Percentiles rank a stretch among this genome's conserved stretches.
phyloP scores from a whole-genome alignment of 192 early-diverging fungal genomes.

The Piromyces finnis region DNA sequence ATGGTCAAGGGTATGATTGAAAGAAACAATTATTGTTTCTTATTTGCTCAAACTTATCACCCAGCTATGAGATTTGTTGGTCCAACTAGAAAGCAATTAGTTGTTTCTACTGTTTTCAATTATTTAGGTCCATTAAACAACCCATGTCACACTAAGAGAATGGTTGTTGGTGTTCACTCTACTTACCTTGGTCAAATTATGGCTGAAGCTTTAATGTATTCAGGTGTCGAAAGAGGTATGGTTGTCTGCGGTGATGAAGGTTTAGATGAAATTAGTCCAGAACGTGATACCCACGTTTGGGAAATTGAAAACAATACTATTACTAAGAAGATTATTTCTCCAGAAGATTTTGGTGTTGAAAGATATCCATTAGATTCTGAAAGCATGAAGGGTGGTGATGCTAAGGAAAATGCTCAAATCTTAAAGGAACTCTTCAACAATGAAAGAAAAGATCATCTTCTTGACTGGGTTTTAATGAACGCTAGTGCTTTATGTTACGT shows the following conservation, averaged over 20 bases:
- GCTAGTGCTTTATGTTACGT: slow-evolving; percentile 71
- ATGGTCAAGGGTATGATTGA: slow-evolving; percentile 46
- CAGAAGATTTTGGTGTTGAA: slow-evolving; percentile 73
- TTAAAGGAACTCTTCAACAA: slow-evolving; percentile 51
- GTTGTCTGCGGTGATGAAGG: slow-evolving; percentile 83
- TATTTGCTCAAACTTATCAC: slow-evolving; percentile 83
- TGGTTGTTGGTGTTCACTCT: slow-evolving; percentile 84
- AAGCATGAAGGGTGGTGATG: slow-evolving; percentile 45
- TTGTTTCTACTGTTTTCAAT: slow-evolving; percentile 87
- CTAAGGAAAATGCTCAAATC: slow-evolving; percentile 52
- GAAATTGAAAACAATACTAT: slow-evolving; percentile 45
- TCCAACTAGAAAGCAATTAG: slow-evolving; percentile 61
- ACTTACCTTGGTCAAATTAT: slow-evolving; percentile 56
- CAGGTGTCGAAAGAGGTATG: slow-evolving; percentile 62
- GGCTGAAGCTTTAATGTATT: slow-evolving; percentile 61
- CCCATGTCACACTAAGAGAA: slow-evolving; percentile 60
- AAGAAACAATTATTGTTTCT: slow-evolving; percentile 62
- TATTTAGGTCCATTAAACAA: slow-evolving; percentile 81
- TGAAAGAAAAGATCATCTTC: slow-evolving; percentile 41
- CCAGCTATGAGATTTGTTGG: slow-evolving; percentile 73
- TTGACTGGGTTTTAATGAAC: slow-evolving; percentile 88
- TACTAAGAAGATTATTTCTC: slow-evolving; percentile 42
- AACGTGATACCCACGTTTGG: slow-evolving; percentile 81
- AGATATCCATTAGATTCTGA: slow-evolving; percentile 40
- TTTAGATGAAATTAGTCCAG: slow-evolving; percentile 85